These are phyloP conservation scores for Carex cristatella DNA, from an alignment of 176 grass and related monocot species.

Conservation along the genomic window DNA sequence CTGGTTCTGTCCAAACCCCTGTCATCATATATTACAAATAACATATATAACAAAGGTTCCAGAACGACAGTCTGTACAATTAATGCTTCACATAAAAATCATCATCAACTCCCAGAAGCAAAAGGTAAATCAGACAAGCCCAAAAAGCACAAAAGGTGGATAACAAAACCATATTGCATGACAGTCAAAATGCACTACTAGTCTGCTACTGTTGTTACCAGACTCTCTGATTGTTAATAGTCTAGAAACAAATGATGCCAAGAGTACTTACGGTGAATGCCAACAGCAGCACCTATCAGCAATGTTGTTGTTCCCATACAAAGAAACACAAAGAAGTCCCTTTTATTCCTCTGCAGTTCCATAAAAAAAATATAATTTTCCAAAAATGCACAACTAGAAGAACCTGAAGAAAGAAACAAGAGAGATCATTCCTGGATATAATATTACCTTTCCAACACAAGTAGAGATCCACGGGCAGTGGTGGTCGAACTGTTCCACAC, in stretches of 20 bases:
- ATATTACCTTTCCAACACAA: conserved; percentile 90
- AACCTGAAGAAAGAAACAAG: not conserved
- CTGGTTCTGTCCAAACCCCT: conserved; percentile 77
- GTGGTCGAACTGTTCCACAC: conserved; percentile 94
- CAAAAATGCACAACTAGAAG: not conserved
- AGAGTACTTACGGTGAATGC: conserved; percentile 66
- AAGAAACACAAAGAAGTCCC: conserved; percentile 91
- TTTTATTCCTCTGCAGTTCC: conserved; percentile 68
- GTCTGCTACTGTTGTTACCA: not conserved
- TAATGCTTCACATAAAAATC: not conserved
- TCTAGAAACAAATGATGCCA: not conserved
- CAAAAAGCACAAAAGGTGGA: not conserved
- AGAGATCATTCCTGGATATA: not conserved
- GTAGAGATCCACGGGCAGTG: conserved; percentile 98
- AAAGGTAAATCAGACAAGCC: not conserved
- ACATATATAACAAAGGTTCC: not conserved
- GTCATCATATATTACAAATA: conserved; percentile 23
- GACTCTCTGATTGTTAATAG: too few species aligned
- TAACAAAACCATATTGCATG: not conserved
- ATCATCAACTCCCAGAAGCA: not conserved
- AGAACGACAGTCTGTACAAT: not conserved
- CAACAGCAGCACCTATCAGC: conserved; percentile 50
- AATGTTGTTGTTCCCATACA: conserved; percentile 69
- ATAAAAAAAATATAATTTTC: not conserved
- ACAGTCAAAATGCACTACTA: not conserved